A percentile compares a stretch with the other conserved stretches of the same genome.
Conservation (phyloP, 2,329 filamentous ascomycete species). For the Botryotinia convoluta region DNA sequence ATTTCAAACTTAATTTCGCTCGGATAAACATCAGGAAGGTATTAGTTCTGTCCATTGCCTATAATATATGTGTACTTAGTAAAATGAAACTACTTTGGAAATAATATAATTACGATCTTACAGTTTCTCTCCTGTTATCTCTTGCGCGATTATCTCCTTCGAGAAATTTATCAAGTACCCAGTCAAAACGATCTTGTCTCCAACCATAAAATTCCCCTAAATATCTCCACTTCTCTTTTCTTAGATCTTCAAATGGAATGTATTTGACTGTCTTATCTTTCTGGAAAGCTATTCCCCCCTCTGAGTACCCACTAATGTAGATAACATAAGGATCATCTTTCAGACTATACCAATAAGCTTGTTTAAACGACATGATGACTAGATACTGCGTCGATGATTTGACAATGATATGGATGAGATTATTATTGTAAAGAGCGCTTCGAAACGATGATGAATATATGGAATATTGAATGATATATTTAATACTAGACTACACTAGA, state of each 20-base stretch:
- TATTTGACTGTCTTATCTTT: background rate
- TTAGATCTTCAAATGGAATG: too few species aligned
- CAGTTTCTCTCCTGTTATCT: background rate
- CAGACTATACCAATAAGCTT: background rate
- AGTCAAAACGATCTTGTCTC: too few species aligned
- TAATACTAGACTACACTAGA: background rate
- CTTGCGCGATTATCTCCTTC: too few species aligned
- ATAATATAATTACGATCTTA: background rate
- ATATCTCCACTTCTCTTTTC: too few species aligned
- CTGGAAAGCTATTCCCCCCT: too few species aligned
- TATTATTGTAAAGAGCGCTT: fast-evolving
- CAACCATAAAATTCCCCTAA: too few species aligned
- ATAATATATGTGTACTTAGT: background rate
- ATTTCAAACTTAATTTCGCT: too few species aligned
- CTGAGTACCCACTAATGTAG: too few species aligned
- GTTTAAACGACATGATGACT: background rate
- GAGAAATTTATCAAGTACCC: too few species aligned
- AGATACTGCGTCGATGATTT: background rate
- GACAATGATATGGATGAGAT: background rate
- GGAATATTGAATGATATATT: background rate
- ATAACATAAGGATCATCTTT: background rate
- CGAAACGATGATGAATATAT: background rate
- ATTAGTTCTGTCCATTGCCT: background rate
- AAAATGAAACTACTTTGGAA: fast-evolving
- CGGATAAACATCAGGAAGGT: too few species aligned